Percentiles rank a stretch among this genome's conserved stretches.
Evolutionary conservation across 768 basidiomycete species (phyloP).

Genomic region (Podaxis carcinomalis): DNA sequence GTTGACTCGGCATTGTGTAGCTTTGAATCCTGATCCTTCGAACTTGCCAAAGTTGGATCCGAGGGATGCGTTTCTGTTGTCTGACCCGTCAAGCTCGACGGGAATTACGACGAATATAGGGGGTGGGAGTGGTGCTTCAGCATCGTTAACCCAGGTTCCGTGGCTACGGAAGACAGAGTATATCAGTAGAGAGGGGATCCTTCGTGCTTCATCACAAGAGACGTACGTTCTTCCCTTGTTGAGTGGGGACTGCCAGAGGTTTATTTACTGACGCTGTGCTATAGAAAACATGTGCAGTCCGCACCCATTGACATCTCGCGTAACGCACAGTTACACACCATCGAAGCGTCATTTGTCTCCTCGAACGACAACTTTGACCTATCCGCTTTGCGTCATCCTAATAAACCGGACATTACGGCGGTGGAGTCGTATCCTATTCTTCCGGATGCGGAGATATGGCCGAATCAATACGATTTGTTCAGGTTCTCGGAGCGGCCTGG

Average conservation of each 20-base stretch:
- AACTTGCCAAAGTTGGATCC: constrained; percentile 64
- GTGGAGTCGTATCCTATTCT: constrained; percentile 80
- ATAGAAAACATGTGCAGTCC: constrained; percentile 44
- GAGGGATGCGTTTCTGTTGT: constrained; percentile 71
- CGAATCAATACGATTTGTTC: constrained; percentile 86
- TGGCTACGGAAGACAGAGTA: constrained; percentile 96
- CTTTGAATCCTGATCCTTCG: constrained; percentile 62
- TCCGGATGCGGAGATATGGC: constrained; percentile 84
- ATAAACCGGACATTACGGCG: constrained; percentile 69
- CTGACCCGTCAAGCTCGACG: constrained; percentile 51
- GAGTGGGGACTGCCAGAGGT: no score
- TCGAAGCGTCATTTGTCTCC: constrained; percentile 72
- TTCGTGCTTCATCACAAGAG: constrained; percentile 44
- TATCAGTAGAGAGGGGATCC: constrained; percentile 55
- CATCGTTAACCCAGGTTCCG: constrained; percentile 64
- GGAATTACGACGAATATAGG: constrained; percentile 36
- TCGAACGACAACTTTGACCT: constrained; percentile 61
- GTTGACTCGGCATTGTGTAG: constrained; percentile 14
- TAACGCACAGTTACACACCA: constrained; percentile 69
- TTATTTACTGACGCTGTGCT: not conserved
- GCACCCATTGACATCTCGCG: constrained; percentile 67
- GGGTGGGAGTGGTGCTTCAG: constrained; percentile 35
- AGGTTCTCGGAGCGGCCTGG: constrained; percentile 83
- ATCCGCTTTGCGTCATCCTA: constrained; percentile 64
- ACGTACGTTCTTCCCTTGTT: constrained; percentile 44